Percentiles rank a stretch among this genome's conserved stretches.
phyloP scores from a whole-genome alignment of 495 filamentous ascomycete genomes.

The Penicillium daleae region DNA sequence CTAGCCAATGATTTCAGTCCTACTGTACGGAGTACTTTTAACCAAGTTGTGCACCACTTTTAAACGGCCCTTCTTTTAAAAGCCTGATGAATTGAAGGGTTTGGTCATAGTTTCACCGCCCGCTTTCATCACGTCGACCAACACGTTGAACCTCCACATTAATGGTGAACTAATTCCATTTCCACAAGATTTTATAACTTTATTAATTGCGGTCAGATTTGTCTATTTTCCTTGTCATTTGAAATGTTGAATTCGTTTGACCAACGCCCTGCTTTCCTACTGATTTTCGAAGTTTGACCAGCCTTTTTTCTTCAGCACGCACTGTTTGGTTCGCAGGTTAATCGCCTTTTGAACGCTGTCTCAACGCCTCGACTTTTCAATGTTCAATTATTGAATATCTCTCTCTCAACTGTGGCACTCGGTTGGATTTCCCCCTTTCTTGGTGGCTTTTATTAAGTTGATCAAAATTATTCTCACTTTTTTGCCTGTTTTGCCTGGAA shows the following conservation, averaged over 20 bases:
- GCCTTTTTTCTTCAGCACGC: background rate
- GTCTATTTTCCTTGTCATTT: background rate
- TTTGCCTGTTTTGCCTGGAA: background rate
- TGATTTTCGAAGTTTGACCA: conserved; percentile 1
- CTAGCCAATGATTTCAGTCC: conserved; percentile 1
- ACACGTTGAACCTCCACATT: conserved; percentile 1
- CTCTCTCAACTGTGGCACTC: background rate
- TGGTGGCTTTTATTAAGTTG: background rate
- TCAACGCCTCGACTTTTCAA: conserved; percentile 1
- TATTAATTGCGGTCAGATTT: background rate
- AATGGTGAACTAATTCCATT: conserved; percentile 3
- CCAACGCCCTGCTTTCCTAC: background rate
- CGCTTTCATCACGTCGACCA: background rate
- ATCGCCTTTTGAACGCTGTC: background rate
- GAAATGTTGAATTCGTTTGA: background rate
- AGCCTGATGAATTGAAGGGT: conserved; percentile 1
- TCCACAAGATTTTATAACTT: background rate
- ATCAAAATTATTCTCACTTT: background rate
- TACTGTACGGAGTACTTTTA: background rate
- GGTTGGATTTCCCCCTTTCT: background rate
- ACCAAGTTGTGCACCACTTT: background rate
- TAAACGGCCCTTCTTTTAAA: conserved; percentile 1
- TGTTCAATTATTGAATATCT: background rate
- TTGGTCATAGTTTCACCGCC: background rate
- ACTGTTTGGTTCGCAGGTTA: background rate